Evolutionary conservation across 1,139 yeast genomes (phyloP), one percentile per base, ranked within the genome.

Genomic region (Blastobotrys aristatus): DNA sequence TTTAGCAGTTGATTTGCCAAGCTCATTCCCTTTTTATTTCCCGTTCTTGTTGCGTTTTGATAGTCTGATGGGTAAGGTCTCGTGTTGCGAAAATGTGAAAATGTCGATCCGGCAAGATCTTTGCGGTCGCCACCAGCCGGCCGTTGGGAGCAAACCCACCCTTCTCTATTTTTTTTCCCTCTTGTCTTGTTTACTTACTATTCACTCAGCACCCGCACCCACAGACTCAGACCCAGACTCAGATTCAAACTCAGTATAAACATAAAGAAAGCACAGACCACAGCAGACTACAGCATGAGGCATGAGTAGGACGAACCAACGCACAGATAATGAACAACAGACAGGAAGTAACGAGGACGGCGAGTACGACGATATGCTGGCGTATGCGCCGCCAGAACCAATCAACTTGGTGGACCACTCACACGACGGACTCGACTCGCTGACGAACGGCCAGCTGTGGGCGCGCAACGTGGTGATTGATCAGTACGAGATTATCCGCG

Each of bases 401-500:
- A 60, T 59, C 6, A 18, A 40, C 2, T 41, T 61, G 10, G 61
- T 56, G 30, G 64, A 61, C 50, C 55, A 52, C 13, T 10, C 41
- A 3, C 8, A 21, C 27, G 13, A 10, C 18, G 14, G 24, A 7
- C 20, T 37, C 22, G 40, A 17, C 16, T 4, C n/a, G 2, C 18
- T 37, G 32, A 36, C 44, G 39, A 39, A 43, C 8, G 39, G 20
- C 26, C 31, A 33, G 16, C 49, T 59, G 11, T 72, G 76, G 76
- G 75, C 72, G 0, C 51, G 55, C 2, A 62, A 65, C 29, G 74
- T 70, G 2, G 62, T 61, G 20, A 61, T 74, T 3, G 70, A 70
- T 2, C 69, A 68, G 43, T 70, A 71, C 53, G 66, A 70, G 13
- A 59, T 71, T 2, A 68, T 73, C 2, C 63, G 62, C 13, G 75